Base-by-base conservation (phyloP, 1,139 yeast species). In the Scheffersomyces lignicola region DNA sequence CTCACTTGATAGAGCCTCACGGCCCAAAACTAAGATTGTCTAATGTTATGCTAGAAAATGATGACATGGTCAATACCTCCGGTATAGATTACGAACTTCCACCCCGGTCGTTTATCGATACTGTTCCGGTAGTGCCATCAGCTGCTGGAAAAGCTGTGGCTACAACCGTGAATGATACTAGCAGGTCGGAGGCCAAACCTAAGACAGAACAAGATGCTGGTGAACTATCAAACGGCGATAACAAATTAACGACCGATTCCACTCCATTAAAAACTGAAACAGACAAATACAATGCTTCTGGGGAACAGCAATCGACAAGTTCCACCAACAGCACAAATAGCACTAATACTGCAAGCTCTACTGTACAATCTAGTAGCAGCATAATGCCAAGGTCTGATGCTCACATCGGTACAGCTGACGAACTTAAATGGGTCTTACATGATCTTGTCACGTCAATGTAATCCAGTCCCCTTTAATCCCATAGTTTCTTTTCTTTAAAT, bases 381-480 rank as follows among this genome's bases (percentile, higher is more conserved):
- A 21, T 35, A 2, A 15, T 41, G 10, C 47, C 43, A 18, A 36
- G 47, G 35, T 40, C 40, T 1, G 50, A 41, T 30, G 41, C 61
- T 7, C 77, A 75, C 49, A 61, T 77, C 25, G 90, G 90, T 5
- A 69, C 82, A 0, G 71, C 77, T 17, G 84, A 82, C 43, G 94
- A 84, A 52, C 62, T 84, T 43, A 78, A 80, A 47, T 79, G 88
- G 85, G 65, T 83, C 35, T 68, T 84, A 29, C 82, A 79, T 58
- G 90, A 83, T 42, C 58, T 70, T 41, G 54, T 66, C 9, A 53
- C 69, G 12, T 58, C 68, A 5, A 61, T 63, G 60, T 65, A 51
- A 52, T 23, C 13, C 26, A 23, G 13, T 23, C 13, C 26, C 13
- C 13, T 23, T 23, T 23, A 14, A 11, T 23, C 13, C 6, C 13